phyloP scores from a whole-genome alignment of 2,329 filamentous ascomycete species.

The Ceratocystis destructans region DNA sequence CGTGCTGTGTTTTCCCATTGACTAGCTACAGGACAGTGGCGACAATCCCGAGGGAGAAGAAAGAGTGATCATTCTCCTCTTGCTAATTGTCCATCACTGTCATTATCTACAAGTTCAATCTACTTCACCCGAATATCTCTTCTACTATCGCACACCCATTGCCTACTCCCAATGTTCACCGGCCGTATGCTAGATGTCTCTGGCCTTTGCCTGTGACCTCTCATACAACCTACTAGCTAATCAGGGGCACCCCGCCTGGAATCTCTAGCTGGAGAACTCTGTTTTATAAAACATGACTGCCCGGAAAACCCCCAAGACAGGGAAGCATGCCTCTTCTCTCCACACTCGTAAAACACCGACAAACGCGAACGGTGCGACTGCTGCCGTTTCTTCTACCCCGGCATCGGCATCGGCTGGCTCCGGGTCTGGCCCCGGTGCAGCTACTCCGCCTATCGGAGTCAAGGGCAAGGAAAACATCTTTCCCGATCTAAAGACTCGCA shows the following conservation, averaged over 20 bases:
- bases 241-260: neutral
- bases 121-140: neutral
- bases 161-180: neutral
- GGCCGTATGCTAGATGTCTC: slow-evolving; percentile 1
- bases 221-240: neutral
- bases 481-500: slow-evolving; percentile 36
- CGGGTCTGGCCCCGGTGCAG: neutral
- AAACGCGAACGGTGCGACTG: neutral
- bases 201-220: neutral
- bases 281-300: slow-evolving; percentile 31
- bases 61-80: no score
- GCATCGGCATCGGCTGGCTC: neutral
- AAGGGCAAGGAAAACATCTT: slow-evolving; percentile 25
- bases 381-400: neutral
- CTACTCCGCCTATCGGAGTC: neutral
- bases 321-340: slow-evolving; percentile 19
- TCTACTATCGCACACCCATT: neutral
- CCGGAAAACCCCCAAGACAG: slow-evolving; percentile 36
- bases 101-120: no score
- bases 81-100: no score
- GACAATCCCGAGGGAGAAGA: no score
- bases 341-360: neutral
- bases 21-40: no score
- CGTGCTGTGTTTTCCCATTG: no score
- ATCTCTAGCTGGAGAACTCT: neutral